Evolutionary conservation across 106 monocot genomes (phyloP).

Genomic region (Dendrobium officinale): DNA sequence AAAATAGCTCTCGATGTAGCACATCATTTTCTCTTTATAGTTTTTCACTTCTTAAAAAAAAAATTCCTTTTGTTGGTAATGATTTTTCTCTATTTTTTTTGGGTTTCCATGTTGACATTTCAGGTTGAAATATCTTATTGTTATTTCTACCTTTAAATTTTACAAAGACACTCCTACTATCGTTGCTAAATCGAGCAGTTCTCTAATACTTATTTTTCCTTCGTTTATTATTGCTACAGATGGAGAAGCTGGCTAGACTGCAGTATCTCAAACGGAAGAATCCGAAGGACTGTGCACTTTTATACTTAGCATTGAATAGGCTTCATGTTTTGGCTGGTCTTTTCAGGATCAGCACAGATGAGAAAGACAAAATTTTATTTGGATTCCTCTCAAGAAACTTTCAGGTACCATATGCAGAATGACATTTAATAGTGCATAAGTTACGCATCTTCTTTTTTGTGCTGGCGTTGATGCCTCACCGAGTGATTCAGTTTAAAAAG

Average conservation of each 20-base stretch:
- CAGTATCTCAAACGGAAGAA: slow-evolving; percentile 80
- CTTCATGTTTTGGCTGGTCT: slow-evolving; percentile 89
- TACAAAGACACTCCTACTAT: background rate
- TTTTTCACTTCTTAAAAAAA: too few species aligned
- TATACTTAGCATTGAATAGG: slow-evolving; percentile 85
- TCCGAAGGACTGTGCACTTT: slow-evolving; percentile 91
- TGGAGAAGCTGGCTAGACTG: slow-evolving; percentile 86
- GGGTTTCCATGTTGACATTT: background rate
- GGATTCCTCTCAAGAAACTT: slow-evolving; percentile 92
- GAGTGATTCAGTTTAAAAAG: background rate
- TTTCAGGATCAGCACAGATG: slow-evolving; percentile 87
- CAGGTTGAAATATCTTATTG: background rate
- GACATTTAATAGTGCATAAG: background rate
- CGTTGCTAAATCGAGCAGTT: background rate
- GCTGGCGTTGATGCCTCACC: background rate
- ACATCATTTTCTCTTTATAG: too few species aligned
- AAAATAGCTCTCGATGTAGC: too few species aligned
- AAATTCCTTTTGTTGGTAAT: background rate
- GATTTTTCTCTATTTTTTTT: background rate
- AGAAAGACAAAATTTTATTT: slow-evolving; percentile 78
- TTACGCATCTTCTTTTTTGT: background rate
- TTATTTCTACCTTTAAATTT: background rate
- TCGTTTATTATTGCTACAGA: slow-evolving; percentile 31
- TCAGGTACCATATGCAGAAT: slow-evolving; percentile 41
- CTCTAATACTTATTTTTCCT: background rate